Conservation (phyloP, 495 filamentous ascomycete genomes). For the Articulospora tetracladia region DNA sequence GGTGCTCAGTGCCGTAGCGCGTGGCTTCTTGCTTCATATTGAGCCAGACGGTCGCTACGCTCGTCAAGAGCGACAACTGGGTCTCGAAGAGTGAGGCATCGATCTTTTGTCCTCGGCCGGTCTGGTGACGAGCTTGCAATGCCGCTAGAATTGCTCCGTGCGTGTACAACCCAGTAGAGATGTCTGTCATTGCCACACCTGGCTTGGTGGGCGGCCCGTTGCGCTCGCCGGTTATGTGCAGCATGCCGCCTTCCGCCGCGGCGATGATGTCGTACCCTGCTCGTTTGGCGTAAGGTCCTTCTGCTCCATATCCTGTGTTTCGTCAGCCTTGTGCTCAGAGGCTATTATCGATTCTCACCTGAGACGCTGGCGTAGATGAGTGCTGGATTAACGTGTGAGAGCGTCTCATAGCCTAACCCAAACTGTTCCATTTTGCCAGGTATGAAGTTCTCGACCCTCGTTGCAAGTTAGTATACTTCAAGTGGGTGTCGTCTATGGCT, state of each 20-base stretch:
- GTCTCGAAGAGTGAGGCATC: slow-evolving; percentile 68
- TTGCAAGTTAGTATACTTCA: neutral
- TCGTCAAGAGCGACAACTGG: slow-evolving; percentile 3
- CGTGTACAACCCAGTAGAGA: slow-evolving; percentile 90
- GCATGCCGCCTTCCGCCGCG: slow-evolving; percentile 91
- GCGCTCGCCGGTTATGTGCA: slow-evolving; percentile 89
- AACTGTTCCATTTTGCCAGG: slow-evolving; percentile 87
- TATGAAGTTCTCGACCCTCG: slow-evolving; percentile 83
- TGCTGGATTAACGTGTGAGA: slow-evolving; percentile 71
- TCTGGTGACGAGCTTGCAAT: slow-evolving; percentile 61
- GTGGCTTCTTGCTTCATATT: neutral
- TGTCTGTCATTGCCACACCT: slow-evolving; percentile 89
- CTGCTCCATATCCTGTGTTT: slow-evolving; percentile 67
- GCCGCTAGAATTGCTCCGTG: slow-evolving; percentile 94
- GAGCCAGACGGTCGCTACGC: slow-evolving; percentile 1
- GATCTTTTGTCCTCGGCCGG: slow-evolving; percentile 80
- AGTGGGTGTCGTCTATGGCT: neutral
- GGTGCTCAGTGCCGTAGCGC: slow-evolving; percentile 42
- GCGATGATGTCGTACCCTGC: slow-evolving; percentile 99
- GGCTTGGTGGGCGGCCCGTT: slow-evolving; percentile 95
- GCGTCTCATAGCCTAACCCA: slow-evolving; percentile 72
- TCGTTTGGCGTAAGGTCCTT: slow-evolving; percentile 79
- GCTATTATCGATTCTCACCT: neutral
- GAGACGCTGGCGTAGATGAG: slow-evolving; percentile 57
- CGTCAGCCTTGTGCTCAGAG: neutral